phyloP scores from a whole-genome alignment of 2,329 filamentous ascomycete genomes.

The Trichoderma brevicompactum region DNA sequence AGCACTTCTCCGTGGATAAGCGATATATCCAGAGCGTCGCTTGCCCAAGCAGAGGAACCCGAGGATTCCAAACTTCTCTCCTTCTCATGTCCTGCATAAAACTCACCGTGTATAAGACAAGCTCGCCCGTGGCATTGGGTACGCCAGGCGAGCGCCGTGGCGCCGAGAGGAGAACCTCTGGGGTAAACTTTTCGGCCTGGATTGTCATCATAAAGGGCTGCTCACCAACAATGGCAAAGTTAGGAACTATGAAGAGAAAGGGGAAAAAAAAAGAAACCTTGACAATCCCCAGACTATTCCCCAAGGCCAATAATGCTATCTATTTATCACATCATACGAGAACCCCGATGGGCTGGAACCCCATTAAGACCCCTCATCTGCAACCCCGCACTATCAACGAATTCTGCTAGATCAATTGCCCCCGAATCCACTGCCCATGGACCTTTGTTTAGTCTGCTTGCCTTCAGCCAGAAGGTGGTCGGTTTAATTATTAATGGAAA shows the following conservation, averaged over 20 bases:
- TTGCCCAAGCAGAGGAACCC: not conserved
- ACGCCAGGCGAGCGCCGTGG: slow-evolving; percentile 71
- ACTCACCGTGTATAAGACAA: slow-evolving; percentile 65
- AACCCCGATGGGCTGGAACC: slow-evolving; percentile 15
- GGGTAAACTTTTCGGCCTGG: slow-evolving; percentile 71
- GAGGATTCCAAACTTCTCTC: not conserved
- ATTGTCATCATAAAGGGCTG: slow-evolving; percentile 64
- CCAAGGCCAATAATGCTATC: not conserved
- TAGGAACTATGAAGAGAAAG: not conserved
- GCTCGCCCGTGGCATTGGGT: slow-evolving; percentile 69
- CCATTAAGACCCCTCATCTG: slow-evolving; percentile 24
- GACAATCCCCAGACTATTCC: not conserved
- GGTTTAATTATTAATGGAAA: not conserved
- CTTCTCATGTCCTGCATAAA: not conserved
- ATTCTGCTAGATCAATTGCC: not conserved
- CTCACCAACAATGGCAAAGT: not conserved
- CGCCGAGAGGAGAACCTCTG: slow-evolving; percentile 75
- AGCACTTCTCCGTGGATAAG: not conserved
- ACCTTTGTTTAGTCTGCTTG: not conserved
- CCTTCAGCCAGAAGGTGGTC: not conserved
- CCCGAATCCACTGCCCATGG: slow-evolving; percentile 1
- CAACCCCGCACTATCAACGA: slow-evolving; percentile 27
- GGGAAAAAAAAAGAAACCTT: not conserved
- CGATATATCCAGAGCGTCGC: not conserved
- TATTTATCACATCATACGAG: slow-evolving; percentile 20